Base-by-base conservation (phyloP, 805 yeast genomes). In the Saccharomycopsis oosterbeekiorum region DNA sequence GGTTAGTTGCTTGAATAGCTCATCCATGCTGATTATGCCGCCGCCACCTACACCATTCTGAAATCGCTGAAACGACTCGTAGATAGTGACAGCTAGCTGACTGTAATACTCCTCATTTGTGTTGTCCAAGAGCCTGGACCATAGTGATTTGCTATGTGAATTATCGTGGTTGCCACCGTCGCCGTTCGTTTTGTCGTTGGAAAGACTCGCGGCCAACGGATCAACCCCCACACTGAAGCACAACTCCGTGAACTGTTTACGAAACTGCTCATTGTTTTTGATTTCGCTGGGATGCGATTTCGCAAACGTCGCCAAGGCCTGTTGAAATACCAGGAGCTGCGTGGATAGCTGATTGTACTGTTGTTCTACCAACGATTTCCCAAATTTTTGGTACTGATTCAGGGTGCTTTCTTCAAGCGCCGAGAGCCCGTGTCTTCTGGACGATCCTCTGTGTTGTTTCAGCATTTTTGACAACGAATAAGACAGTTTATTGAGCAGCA, bases 141-240 rank as follows among this genome's bases (percentile, higher is more conserved):
- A 74, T 26, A 73, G 63, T 9, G 75, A 71, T 15, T 70, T 71
- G n/a, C 68, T 66, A 50, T 66, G 62, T 15, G 65, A 67, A 42
- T 70, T 66, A 2, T 68, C 65, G 24, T 71, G 64, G 8, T 17
- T 50, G 12, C 71, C 69, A n/a, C 68, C 66, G 56, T 66, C 61
- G 17, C 65, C 68, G 41, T 70, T 64, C 1, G n/a, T 56, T 8
- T 72, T 68, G 29, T 66, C 59, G 2, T 71, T 70, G 60, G 60
- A 73, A 73, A n/a, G 74, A 60, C 62, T 71, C 59, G 70, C 68
- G n/a, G 77, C 76, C 34, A 92, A 70, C 0, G 97, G 94, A 70
- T 92, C 97, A 19, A 91, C 85, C 1, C 97, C 97, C 36, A 91
- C 84, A 66, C 85, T 81, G 3, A 80, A 75, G 68, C 97, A 90